phyloP scores from a whole-genome alignment of 2,329 filamentous ascomycete genomes.

The Penicillium fuscoglaucum region DNA sequence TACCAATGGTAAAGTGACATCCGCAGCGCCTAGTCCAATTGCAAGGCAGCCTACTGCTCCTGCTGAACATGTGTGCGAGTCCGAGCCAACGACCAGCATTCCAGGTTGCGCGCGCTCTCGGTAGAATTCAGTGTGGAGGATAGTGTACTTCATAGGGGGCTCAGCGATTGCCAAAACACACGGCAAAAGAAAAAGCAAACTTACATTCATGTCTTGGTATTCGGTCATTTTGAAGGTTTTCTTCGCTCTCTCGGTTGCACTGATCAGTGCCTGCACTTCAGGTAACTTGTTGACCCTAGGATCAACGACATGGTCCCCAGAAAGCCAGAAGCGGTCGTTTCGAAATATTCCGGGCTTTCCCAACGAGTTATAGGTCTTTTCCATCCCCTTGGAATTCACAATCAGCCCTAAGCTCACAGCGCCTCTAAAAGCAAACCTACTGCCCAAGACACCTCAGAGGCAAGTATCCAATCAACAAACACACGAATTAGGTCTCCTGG shows the following conservation, averaged over 20 bases:
- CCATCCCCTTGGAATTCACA: constrained; percentile 36
- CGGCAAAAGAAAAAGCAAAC: background rate
- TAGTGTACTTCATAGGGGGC: constrained; percentile 31
- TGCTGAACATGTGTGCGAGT: constrained; percentile 50
- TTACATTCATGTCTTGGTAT: constrained; percentile 39
- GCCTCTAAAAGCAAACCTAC: constrained; percentile 18
- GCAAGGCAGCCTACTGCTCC: constrained; percentile 45
- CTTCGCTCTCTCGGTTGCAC: constrained; percentile 38
- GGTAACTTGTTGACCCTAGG: constrained; percentile 36
- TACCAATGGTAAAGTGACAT: constrained; percentile 48
- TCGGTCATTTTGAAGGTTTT: constrained; percentile 47
- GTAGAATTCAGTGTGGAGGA: constrained; percentile 49
- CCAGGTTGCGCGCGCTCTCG: constrained; percentile 49
- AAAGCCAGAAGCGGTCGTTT: constrained; percentile 54
- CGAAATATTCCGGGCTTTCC: constrained; percentile 48
- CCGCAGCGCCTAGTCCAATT: constrained; percentile 48
- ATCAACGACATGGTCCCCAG: constrained; percentile 52
- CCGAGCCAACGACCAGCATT: constrained; percentile 45
- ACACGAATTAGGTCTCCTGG: constrained; percentile 46
- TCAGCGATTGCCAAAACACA: background rate
- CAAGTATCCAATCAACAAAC: constrained; percentile 49
- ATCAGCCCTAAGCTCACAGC: background rate
- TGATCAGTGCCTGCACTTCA: constrained; percentile 37
- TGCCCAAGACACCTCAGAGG: constrained; percentile 46
- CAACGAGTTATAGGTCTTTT: constrained; percentile 42